phyloP scores from a whole-genome alignment of 306 rosid species.

The Sechiopsis laciniata region DNA sequence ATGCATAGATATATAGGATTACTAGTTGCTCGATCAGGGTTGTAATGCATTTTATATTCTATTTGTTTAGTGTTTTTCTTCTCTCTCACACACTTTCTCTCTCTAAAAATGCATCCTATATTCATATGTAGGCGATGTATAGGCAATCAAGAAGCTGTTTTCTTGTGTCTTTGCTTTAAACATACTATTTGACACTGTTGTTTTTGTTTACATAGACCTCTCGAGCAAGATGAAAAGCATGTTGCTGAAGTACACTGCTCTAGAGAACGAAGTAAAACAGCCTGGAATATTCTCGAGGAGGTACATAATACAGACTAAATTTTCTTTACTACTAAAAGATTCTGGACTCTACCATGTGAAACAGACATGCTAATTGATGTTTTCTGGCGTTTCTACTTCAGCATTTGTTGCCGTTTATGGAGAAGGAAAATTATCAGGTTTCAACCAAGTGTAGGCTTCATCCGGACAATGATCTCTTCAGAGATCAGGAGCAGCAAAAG shows the following conservation, averaged over 20 bases:
- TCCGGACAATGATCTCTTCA: conserved; percentile 69
- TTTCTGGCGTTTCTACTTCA: conserved; percentile 32
- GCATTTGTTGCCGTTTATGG: conserved; percentile 86
- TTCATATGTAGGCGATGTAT: background rate
- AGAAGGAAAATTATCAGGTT: conserved; percentile 57
- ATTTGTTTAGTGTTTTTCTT: background rate
- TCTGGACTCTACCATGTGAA: background rate
- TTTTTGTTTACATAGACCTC: conserved; percentile 33
- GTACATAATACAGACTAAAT: conserved; percentile 28
- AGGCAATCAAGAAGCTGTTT: conserved; percentile 15
- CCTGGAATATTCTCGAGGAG: conserved; percentile 65
- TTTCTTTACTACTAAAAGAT: conserved; percentile 8
- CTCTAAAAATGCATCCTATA: background rate
- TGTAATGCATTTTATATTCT: background rate
- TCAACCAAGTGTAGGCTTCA: conserved; percentile 65
- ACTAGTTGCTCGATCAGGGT: too few species aligned
- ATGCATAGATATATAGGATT: too few species aligned
- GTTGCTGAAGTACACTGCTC: conserved; percentile 72
- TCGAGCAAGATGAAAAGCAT: conserved; percentile 40
- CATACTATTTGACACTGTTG: conserved; percentile 8
- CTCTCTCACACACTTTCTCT: background rate
- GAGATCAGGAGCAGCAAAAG: conserved; percentile 90
- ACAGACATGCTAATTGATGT: background rate
- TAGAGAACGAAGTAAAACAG: conserved; percentile 79
- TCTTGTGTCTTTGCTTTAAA: background rate